Evolutionary conservation across 768 basidiomycete species (phyloP).

Genomic region (Russula vinacea): DNA sequence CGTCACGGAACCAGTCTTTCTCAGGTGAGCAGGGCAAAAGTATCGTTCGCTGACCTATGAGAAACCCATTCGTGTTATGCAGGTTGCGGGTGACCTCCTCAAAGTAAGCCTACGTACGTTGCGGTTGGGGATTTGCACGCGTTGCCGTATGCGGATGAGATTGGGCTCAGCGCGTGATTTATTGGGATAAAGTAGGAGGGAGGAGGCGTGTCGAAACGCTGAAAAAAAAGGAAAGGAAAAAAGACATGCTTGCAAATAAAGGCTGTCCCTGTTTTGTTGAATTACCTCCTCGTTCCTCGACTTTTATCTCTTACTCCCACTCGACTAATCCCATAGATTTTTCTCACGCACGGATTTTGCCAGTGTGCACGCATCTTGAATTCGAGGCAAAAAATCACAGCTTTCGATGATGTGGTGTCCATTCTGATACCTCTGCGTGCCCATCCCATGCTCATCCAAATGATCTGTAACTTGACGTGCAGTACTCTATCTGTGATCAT

Average conservation of each 20-base stretch:
- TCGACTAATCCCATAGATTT: conserved; percentile 1
- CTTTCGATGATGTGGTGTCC: no score
- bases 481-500: no score
- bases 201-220: not conserved
- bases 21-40: conserved; percentile 47
- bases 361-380: no score
- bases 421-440: no score
- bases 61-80: not conserved
- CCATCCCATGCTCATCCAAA: no score
- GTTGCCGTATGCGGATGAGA: conserved; percentile 81
- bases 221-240: not conserved
- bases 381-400: no score
- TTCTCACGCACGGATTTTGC: not conserved
- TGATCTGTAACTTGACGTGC: no score
- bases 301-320: not conserved
- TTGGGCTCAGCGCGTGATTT: conserved; percentile 50
- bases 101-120: conserved; percentile 82
- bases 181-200: not conserved
- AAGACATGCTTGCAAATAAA: not conserved
- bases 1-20: conserved; percentile 60
- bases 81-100: conserved; percentile 67
- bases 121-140: conserved; percentile 73
- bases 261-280: not conserved
- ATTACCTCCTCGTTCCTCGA: no score
- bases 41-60: not conserved